Evolutionary conservation across 345 rosid genomes (phyloP), one percentile per base, ranked within the genome.

Genomic region (Populus euphratica): DNA sequence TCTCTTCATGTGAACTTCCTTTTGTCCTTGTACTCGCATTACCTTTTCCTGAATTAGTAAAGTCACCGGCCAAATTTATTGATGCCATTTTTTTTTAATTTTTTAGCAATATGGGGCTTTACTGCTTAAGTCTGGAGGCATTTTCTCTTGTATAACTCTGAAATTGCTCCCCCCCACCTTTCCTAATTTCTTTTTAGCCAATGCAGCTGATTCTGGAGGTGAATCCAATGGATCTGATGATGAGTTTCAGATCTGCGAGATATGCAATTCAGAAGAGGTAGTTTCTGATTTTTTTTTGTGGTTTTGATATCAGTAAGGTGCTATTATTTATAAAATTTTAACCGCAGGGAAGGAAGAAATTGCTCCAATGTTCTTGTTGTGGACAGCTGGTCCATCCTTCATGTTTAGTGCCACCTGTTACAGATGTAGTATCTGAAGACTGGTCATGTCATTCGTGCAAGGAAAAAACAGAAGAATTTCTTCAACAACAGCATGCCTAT

Each of bases 371-470:
- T 79, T 93, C 98, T 61, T 94, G 96, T 79, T 96, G 99, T 83
- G 93, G 89, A 78, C 91, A 96, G 81, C 93, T 92, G 61, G 80
- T 93, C 82, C 99, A 96, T 86, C 88, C 96, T 76, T 83, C 88
- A 43, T 96, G 99, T 84, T 85, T 96, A 77, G 90, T 85, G 81
- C 98, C 99, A n/a, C 97, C 98, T 56, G 73, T 93, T 77, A 80
- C 83, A 35, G 99, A 91, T 78, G 25, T 84, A 75, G 86, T 83
- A 80, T 82, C 96, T 84, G 92, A 85, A 79, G 90, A 91, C 68
- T 96, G 99, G 99, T 84, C 92, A 36, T 96, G 99, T 76, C 90
- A 89, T 81, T 93, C 99, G 10, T 96, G 99, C 90, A 92, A 93
- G 85, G 94, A 92, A 80, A 96, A 93, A 85, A 96, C 99, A 81